Conservation (phyloP, 2,329 filamentous ascomycete genomes). For the Colletotrichum sp. region DNA sequence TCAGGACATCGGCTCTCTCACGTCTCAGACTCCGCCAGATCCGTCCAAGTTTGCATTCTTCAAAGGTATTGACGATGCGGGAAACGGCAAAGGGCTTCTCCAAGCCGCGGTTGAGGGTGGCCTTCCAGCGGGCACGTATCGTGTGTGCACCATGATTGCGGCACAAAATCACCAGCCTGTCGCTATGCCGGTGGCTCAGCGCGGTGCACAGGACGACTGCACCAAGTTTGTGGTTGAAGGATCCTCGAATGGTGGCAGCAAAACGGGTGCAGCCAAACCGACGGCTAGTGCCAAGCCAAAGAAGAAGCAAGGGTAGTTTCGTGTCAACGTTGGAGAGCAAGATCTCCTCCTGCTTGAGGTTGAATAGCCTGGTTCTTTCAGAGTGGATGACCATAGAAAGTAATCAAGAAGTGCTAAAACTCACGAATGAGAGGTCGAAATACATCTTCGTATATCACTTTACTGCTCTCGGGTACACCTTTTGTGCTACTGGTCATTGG, state of each 20-base stretch:
- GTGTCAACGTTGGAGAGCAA: background rate
- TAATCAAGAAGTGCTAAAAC: background rate
- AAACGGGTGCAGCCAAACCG: background rate
- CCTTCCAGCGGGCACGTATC: constrained; percentile 51
- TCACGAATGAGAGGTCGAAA: background rate
- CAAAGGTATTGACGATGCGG: constrained; percentile 61
- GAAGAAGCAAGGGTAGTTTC: background rate
- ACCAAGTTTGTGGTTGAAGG: constrained; percentile 47
- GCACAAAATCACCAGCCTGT: constrained; percentile 61
- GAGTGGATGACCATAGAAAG: background rate
- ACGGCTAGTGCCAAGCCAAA: background rate
- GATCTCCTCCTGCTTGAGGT: background rate
- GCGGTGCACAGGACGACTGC: constrained; percentile 59
- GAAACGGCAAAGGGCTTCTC: constrained; percentile 50
- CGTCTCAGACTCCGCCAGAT: constrained; percentile 40
- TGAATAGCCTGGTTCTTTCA: background rate
- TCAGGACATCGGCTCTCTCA: constrained; percentile 47
- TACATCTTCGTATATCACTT: background rate
- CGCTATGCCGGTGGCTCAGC: constrained; percentile 60
- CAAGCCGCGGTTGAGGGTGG: constrained; percentile 48
- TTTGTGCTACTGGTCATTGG: too few species aligned
- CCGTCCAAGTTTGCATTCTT: constrained; percentile 56
- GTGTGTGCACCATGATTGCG: constrained; percentile 56
- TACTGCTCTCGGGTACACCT: too few species aligned
- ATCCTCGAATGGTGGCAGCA: background rate